A percentile compares a stretch with the other conserved stretches of the same genome.
Conservation (phyloP, 1,139 yeast species). For the Wickerhamomyces sp. region DNA sequence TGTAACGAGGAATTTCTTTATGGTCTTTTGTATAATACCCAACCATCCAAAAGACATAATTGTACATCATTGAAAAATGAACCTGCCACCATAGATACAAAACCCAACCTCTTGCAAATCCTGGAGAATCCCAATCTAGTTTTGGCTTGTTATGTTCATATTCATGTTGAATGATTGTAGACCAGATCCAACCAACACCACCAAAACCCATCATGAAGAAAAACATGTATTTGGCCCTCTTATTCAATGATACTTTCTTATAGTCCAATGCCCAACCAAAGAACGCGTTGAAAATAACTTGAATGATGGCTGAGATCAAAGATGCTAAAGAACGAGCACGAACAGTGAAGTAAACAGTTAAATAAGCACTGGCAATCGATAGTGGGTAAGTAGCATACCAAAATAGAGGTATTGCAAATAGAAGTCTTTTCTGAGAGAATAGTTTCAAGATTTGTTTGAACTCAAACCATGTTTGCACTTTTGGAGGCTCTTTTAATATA, state of each 20-base stretch:
- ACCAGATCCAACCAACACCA: conserved; percentile 3
- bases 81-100: conserved; percentile 1
- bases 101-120: conserved; percentile 3
- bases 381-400: not conserved
- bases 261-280: conserved; percentile 1
- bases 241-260: not conserved
- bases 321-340: conserved; percentile 1
- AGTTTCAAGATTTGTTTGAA: not conserved
- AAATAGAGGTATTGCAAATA: not conserved
- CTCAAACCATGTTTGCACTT: not conserved
- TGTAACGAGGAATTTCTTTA: not conserved
- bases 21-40: not conserved
- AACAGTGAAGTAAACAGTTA: not conserved
- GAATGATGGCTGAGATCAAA: not conserved
- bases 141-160: not conserved
- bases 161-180: not conserved
- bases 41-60: conserved; percentile 1
- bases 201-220: not conserved
- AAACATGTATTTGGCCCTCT: not conserved
- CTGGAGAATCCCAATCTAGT: conserved; percentile 2
- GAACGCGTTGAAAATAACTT: not conserved
- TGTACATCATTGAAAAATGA: conserved; percentile 1
- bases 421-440: not conserved
- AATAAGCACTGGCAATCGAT: not conserved
- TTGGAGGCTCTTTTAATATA: not conserved